Percentiles rank a stretch among this genome's conserved stretches.
These are phyloP conservation scores for Naegleria fowleri DNA, from an alignment of 208 protist genomes.

Conservation along the genomic window DNA sequence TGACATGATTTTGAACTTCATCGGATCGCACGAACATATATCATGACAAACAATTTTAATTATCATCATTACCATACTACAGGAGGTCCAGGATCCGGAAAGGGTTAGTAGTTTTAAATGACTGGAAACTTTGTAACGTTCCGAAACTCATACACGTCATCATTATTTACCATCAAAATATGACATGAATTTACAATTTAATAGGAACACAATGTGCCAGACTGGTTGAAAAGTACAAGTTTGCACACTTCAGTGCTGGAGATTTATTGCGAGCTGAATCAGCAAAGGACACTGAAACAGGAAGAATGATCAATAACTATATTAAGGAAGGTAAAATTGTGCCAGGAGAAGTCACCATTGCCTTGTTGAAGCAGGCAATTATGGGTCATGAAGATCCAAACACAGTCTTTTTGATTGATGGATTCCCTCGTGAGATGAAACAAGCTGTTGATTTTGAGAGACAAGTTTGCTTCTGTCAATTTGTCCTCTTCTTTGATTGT, in stretches of 20 bases:
- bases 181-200: slow-evolving; percentile 38
- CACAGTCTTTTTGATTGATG: slow-evolving; percentile 33
- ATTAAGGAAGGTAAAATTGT: slow-evolving; percentile 28
- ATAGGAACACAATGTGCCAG: slow-evolving; percentile 78
- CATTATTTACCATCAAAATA: too few relatives aligned
- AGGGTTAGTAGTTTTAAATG: background rate
- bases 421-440: slow-evolving; percentile 38
- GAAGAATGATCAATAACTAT: background rate
- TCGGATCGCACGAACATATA: background rate
- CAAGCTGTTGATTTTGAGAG: slow-evolving; percentile 36
- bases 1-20: background rate
- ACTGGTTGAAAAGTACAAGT: slow-evolving; percentile 67
- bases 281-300: background rate
- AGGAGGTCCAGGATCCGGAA: background rate
- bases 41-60: background rate
- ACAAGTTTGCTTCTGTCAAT: slow-evolving; percentile 20
- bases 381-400: background rate
- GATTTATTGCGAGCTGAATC: slow-evolving; percentile 28
- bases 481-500: slow-evolving; percentile 34
- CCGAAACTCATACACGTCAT: too few relatives aligned
- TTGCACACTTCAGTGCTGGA: slow-evolving; percentile 51
- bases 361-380: slow-evolving; percentile 24
- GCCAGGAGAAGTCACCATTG: slow-evolving; percentile 28
- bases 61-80: background rate
- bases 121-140: too few relatives aligned